Base-by-base conservation (phyloP, 2,329 filamentous ascomycete genomes). In the Geosmithia flava region DNA sequence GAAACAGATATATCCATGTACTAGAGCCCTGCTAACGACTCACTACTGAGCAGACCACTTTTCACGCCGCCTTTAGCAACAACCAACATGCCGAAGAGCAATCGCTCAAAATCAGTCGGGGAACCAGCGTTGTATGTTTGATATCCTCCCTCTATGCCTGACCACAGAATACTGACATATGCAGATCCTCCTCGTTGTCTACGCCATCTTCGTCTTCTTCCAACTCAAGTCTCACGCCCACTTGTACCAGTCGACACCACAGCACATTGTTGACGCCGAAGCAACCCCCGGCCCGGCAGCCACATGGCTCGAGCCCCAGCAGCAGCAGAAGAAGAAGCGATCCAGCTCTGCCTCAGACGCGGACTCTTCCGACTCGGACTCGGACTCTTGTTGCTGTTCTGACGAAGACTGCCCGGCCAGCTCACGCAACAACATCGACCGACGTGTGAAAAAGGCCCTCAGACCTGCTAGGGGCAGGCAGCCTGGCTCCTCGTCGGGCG, bases 141-240 rank as follows among this genome's bases (percentile, higher is more conserved):
- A 20, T 16, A 15, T 15, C n/a, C 6, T 10, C 42, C 20, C 7
- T 11, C 39, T 20, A 8, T 27, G 23, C 4, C 23, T 27, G 23
- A 27, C 23, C n/a, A 23, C 39, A 17, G 29, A 49, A 6, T n/a
- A 50, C 57, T 45, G 44, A 17, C 7, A 3, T 45, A 27, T 27
- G 4, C 33, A 83, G 80, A 74, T 94, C 47, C 70, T 95, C 8
- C 74, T 95, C 2, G 61, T 95, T 33, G 83, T 95, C 11, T 95
- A 95, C 61, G 67, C 81, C 44, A 68, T 95, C 17, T 95, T 95
- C 60, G 76, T 95, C 33, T 60, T 95, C 19, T 95, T 95, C 66
- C 89, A 95, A 68, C 78, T 95, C 51, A 94, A 94, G 66, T 93
- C 88, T 1, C 89, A 95, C 61, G 78, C 87, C 8, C 95, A 94